Conservation (phyloP, 257 asterid species). For the Primulina tabacum region DNA sequence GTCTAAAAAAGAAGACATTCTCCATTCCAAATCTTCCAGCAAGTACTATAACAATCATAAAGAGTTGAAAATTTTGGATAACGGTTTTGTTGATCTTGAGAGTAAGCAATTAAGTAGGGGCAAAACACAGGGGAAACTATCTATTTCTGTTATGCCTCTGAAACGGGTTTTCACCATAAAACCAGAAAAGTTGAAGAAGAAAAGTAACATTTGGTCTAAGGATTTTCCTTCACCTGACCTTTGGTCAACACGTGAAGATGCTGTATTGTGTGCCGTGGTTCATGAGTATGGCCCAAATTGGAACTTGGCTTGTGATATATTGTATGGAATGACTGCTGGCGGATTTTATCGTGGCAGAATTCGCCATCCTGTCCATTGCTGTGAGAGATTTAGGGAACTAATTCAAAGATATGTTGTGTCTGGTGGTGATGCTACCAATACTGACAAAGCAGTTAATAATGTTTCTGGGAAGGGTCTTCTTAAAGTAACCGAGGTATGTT, state of each 20-base stretch:
- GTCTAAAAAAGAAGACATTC: conserved; percentile 43
- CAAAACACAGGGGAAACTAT: conserved; percentile 65
- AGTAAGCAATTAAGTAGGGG: conserved; percentile 53
- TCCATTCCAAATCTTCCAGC: conserved; percentile 42
- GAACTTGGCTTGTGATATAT: conserved; percentile 76
- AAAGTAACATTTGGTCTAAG: conserved; percentile 56
- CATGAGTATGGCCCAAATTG: conserved; percentile 92
- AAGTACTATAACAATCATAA: conserved; percentile 51
- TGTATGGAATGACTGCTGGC: conserved; percentile 70
- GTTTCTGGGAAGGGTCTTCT: conserved; percentile 77
- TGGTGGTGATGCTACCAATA: conserved; percentile 49
- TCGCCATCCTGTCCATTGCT: conserved; percentile 87
- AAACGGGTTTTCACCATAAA: conserved; percentile 67
- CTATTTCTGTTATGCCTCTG: conserved; percentile 60
- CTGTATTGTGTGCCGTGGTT: conserved; percentile 69
- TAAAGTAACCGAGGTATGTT: conserved; percentile 82
- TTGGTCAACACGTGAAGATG: conserved; percentile 91
- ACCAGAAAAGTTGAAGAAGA: conserved; percentile 73
- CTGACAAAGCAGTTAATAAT: conserved; percentile 56
- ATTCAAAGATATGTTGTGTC: conserved; percentile 76
- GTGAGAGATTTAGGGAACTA: conserved; percentile 93
- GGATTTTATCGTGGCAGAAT: conserved; percentile 80
- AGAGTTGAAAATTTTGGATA: conserved; percentile 43
- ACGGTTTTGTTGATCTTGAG: conserved; percentile 49
- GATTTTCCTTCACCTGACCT: conserved; percentile 73